Evolutionary conservation across 345 rosid genomes (phyloP), one percentile per base, ranked within the genome.

Genomic region (Gossypioides kirkii): DNA sequence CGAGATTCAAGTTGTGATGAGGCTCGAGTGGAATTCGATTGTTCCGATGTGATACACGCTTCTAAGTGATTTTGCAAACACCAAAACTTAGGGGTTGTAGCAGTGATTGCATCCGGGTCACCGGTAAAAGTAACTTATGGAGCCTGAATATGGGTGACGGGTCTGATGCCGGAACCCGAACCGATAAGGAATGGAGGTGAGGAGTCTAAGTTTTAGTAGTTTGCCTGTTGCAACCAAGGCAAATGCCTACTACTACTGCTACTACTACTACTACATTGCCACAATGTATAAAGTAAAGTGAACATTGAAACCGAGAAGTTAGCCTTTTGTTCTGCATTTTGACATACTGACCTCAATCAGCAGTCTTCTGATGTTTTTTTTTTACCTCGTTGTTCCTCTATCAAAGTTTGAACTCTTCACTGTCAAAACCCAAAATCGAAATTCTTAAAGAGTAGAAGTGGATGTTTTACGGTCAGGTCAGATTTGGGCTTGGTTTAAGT

Each of bases 331-430:
- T 12, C 16, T 9, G 41, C 38, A 77, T 14, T 53, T 20, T 53
- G 47, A 42, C 7, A 17, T 69, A 63, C 79, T 71, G 61, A 84
- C 87, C 81, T 82, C 69, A 84, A 53, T 70, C 73, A 32, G 56
- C 42, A 14, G 79, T 49, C 5, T 74, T 84, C 81, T 66, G 83
- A 77, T 71, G 81, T 6, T 5, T 32, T 32, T 32, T 32, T 72
- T 68, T 69, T 81, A 75, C 80, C 36, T n/a, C 46, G 83, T 70
- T 82, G 85, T 76, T 83, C n/a, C n/a, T n/a, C n/a, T n/a, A n/a
- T 80, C 70, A 86, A 77, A 54, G 80, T 79, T 82, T 85, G 85
- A 80, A 88, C 84, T 78, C 88, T 86, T 90, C 86, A 90, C 80
- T 74, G 70, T 25, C 10, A 73, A 63, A 9, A 36, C 16, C 43